A percentile compares a stretch with the other conserved stretches of the same genome.
phyloP scores from a whole-genome alignment of 192 early-diverging fungal genomes.

The Backusella circina region DNA sequence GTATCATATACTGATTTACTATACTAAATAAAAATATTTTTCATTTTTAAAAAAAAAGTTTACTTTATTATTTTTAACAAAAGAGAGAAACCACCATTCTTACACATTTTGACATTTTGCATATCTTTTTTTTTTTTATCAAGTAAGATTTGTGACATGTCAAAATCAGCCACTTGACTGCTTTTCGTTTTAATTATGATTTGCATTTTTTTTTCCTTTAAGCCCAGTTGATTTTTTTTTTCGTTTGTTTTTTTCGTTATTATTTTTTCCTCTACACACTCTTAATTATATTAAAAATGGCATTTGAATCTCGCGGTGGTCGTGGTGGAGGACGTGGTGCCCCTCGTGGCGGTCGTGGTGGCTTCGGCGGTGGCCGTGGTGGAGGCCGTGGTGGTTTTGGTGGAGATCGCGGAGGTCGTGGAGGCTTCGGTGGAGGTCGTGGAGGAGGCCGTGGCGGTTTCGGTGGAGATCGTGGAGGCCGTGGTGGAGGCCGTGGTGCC shows the following conservation, averaged over 20 bases:
- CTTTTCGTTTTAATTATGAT: neutral
- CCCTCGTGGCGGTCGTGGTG: constrained; percentile 36
- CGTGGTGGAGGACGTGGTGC: constrained; percentile 11
- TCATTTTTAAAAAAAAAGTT: too few species aligned
- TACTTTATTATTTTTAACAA: too few species aligned
- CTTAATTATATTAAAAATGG: constrained; percentile 15
- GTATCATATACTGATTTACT: too few species aligned
- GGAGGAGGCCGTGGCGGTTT: constrained; percentile 51
- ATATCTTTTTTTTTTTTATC: too few species aligned
- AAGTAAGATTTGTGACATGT: neutral
- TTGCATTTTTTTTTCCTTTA: constrained; percentile 3
- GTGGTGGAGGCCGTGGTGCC: constrained; percentile 36
- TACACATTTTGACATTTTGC: neutral
- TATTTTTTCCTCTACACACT: constrained; percentile 9
- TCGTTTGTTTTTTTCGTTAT: neutral
- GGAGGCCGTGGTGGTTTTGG: constrained; percentile 38
- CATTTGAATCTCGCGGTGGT: constrained; percentile 23
- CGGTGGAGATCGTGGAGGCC: constrained; percentile 48
- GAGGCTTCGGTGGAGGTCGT: constrained; percentile 40
- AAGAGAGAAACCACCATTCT: neutral
- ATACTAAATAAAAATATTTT: too few species aligned
- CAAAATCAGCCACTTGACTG: neutral
- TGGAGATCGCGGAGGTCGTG: neutral
- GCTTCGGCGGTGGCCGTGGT: constrained; percentile 38
- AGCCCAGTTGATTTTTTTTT: neutral